Evolutionary conservation across 768 basidiomycete species (phyloP), one percentile per base, ranked within the genome.

Genomic region (Panaeolus cyanescens): DNA sequence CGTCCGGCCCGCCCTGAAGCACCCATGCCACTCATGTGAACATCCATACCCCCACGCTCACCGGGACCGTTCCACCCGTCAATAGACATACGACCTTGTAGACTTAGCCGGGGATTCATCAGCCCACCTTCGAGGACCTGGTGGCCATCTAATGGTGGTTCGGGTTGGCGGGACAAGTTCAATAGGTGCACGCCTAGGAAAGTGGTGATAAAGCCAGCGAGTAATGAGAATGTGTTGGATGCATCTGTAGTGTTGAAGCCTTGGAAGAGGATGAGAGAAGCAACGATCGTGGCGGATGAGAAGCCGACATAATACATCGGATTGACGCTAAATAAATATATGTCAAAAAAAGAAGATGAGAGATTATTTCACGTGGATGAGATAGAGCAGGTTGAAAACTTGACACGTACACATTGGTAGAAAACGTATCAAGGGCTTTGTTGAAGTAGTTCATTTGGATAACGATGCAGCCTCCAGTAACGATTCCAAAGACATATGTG

Each of bases 261-360:
- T 80, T 95, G 92, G 84, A 99, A 98, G 63, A 99, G 85, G 68
- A 99, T 96, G 62, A 97, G 84, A 62, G 95, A 97, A 0, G 97
- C 95, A 40, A 97, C 81, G 70, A 96, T 91, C 53, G 96, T 98
- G 4, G 91, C 90, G 2, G 92, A 92, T 17, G 94, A 93, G 79
- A 99, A 99, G 73, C 93, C 90, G 74, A 98, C 96, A 70, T 95
- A 98, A 77, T 99, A 99, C 81, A 97, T 91, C 0, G 96, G 96
- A 73, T 99, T 99, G 56, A 99, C 96, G 54, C 95, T 96, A 31
- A 50, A 40, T 59, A 32, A 57, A 65, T 20, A 6, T 31, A 22
- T 42, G 22, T 31, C 33, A 53, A 17, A 55, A 59, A 2, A 62
- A 55, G 31, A 33, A 40, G 20, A 40, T 9, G 28, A 2, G 33